Evolutionary conservation across 305 asterid genomes (phyloP), one percentile per base, ranked within the genome.

Genomic region (Coffea humblotiana): DNA sequence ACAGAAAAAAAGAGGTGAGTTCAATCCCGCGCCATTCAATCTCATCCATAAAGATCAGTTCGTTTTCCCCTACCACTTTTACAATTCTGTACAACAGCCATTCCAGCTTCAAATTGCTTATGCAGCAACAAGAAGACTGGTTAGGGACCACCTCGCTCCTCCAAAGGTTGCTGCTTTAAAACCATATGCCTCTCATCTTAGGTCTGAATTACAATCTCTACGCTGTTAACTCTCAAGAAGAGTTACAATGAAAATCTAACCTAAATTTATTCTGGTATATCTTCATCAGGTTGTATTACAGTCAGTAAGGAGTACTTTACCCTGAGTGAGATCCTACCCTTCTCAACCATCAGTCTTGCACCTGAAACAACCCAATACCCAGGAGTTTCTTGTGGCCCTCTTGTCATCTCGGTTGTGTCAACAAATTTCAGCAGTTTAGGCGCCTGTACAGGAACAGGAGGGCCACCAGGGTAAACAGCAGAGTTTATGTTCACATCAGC

Each of bases 351-450:
- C 79, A 96, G 94, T 66, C 96, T 90, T 15, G 99, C 98, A 68
- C 99, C 99, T 0, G 99, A 96, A 83, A 90, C 98, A 56, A 96
- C 94, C 99, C 99, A 96, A 86, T 96, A 96, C 65, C 99, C 99
- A 0, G 99, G 98, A 6, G 94, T 88, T 76, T 94, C 98, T 77
- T 91, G 98, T 29, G 99, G 97, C 21, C 99, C 99, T 81, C 99
- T 85, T 0, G 90, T 90, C 98, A 96, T 96, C 88, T 96, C 98
- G 25, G 96, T 86, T 6, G 95, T 90, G 84, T 96, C 99, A 16
- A 94, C 98, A 82, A 92, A 90, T 85, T 90, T 96, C 90, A 96
- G 79, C 51, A 96, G 91, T 82, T 91, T 96, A 10, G 96, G 91
- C 43, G 96, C 83, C 79, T 90, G 98, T 74, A 65, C 86, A 0